Evolutionary conservation across 2,329 filamentous ascomycete species (phyloP), one percentile per base, ranked within the genome.

Genomic region (Cladophialophora chaetospira): DNA sequence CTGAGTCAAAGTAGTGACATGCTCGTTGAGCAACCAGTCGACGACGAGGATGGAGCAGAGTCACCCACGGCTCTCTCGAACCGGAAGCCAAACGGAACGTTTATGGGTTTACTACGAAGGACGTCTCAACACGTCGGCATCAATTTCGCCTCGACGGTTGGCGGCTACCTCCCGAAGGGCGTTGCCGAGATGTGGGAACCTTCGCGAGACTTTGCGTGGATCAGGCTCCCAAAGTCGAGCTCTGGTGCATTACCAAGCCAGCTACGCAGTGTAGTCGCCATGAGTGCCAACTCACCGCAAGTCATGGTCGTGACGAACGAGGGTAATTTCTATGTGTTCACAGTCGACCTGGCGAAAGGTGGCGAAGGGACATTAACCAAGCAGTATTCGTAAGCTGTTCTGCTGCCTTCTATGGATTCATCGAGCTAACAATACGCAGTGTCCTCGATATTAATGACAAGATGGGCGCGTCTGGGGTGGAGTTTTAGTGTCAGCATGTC

Each of bases 151-250:
- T 89, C 90, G 4, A 91, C 91, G 5, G 88, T 97, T 28, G 92
- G 92, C 3, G 91, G 90, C 0, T 99, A 99, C 70, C 79, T 99
- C 1, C 94, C 94, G 0, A 89, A 89, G 68, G 93, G 92, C 1
- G 91, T 99, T 3, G 93, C 93, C 1, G 93, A 97, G 73, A 97
- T 97, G 82, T 97, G 92, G 92, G 94, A 99, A 68, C 94, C 94
- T 0, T 79, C 88, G 58, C 84, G 94, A 53, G 94, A 99, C 73
- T 99, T 99, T 75, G 94, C 94, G 1, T 97, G 90, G 80, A 92
- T 97, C 69, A 96, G 94, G 71, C 84, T 99, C 45, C 93, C 93
- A 11, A 90, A 88, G 68, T 72, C 70, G 5, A 68, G 66, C 6
- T 68, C 66, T 28, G 74, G 74, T 21, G 68, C 70, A 21, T 68